phyloP scores from a whole-genome alignment of 352 stramenopile species.

The Pythium inflatum region DNA sequence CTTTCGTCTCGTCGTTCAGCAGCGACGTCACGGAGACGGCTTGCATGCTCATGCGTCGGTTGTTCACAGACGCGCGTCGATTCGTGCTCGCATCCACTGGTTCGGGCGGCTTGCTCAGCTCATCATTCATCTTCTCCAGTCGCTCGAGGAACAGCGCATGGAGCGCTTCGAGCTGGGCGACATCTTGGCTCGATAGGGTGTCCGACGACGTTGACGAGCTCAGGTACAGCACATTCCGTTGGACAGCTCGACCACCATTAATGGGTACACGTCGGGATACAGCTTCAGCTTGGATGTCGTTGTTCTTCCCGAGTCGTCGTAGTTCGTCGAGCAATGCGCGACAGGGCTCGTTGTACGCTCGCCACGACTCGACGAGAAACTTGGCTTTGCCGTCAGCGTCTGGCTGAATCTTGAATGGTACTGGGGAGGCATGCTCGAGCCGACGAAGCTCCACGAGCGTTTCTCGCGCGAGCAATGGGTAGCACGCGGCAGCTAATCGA shows the following conservation, averaged over 20 bases:
- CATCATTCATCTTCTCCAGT: conserved; percentile 43
- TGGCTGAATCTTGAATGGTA: conserved; percentile 47
- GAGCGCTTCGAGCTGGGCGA: conserved; percentile 63
- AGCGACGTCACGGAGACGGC: conserved; percentile 1
- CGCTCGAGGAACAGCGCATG: conserved; percentile 61
- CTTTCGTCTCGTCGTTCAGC: conserved; percentile 43
- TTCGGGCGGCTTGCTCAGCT: conserved; percentile 34
- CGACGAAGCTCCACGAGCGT: conserved; percentile 43
- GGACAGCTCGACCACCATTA: conserved; percentile 21
- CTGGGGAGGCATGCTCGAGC: conserved; percentile 41
- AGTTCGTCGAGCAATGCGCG: conserved; percentile 59
- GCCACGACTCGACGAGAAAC: conserved; percentile 62
- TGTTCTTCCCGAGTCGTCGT: conserved; percentile 58
- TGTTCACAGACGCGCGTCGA: conserved; percentile 9
- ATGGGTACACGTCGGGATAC: conserved; percentile 28
- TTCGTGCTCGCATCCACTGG: background rate
- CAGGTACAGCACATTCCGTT: conserved; percentile 51
- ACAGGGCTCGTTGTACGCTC: conserved; percentile 56
- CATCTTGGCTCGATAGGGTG: conserved; percentile 65
- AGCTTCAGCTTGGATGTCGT: conserved; percentile 65
- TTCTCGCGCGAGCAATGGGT: conserved; percentile 55
- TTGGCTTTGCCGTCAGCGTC: conserved; percentile 53
- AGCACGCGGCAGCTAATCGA: conserved; percentile 65
- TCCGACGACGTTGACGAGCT: conserved; percentile 51
- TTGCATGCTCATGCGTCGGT: conserved; percentile 30